A percentile compares a stretch with the other conserved stretches of the same genome.
phyloP scores from a whole-genome alignment of 805 yeast species.

The Pichia manshurica region DNA sequence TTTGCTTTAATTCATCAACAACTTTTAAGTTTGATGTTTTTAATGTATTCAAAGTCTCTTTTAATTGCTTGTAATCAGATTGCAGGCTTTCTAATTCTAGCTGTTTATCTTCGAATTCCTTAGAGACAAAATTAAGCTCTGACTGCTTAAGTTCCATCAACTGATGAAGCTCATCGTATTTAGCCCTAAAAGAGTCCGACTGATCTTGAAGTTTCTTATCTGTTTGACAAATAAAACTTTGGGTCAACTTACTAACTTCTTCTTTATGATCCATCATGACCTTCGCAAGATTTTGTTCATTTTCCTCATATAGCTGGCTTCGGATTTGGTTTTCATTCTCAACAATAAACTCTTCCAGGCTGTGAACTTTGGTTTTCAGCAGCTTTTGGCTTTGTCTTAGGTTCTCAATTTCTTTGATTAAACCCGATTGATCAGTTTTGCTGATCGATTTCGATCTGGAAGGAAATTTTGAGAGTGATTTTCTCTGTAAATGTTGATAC shows the following conservation, averaged over 20 bases:
- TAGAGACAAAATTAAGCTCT: slow-evolving; percentile 2
- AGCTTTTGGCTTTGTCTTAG: slow-evolving; percentile 22
- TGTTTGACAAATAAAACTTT: slow-evolving; percentile 18
- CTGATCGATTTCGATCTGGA: not conserved
- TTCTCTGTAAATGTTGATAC: slow-evolving; percentile 24
- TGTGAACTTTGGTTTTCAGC: slow-evolving; percentile 20
- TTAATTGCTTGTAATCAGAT: slow-evolving; percentile 5
- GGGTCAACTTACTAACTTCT: slow-evolving; percentile 31
- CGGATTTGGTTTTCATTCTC: slow-evolving; percentile 29
- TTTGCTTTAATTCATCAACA: slow-evolving; percentile 1
- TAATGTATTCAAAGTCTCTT: slow-evolving; percentile 1
- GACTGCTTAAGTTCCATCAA: not conserved
- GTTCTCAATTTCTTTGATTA: slow-evolving; percentile 24
- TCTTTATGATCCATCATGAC: slow-evolving; percentile 31
- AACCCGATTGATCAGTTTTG: slow-evolving; percentile 14
- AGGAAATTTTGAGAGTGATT: slow-evolving; percentile 8
- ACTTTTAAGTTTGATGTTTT: not conserved
- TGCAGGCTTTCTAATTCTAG: not conserved
- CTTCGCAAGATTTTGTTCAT: slow-evolving; percentile 33
- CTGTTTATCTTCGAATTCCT: slow-evolving; percentile 12
- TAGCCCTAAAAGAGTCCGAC: slow-evolving; percentile 30
- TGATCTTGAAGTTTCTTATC: slow-evolving; percentile 30
- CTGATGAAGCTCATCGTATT: slow-evolving; percentile 15
- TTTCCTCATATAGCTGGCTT: slow-evolving; percentile 27
- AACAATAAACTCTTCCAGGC: slow-evolving; percentile 23